Base-by-base conservation (phyloP, 176 grass and related monocot species). In the Cymbopogon citratus region DNA sequence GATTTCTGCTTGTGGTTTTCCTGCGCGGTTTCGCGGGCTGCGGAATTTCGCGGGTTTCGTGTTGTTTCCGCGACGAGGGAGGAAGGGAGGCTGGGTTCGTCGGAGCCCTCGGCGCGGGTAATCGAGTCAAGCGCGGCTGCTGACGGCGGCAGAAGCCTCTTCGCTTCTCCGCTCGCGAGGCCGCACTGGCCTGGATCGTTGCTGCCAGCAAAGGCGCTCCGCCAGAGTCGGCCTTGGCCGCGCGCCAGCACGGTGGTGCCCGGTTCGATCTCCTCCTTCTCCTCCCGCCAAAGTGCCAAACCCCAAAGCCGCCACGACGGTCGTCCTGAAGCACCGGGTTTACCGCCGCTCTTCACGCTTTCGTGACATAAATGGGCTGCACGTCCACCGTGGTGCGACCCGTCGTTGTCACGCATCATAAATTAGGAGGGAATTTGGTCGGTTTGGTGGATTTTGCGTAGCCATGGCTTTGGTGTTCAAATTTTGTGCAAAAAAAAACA, bases 1-100 rank as follows among this genome's bases (percentile, higher is more conserved):
- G 71, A 52, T 85, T 75, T 72, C 40, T n/a, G 48, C 61, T 34
- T 28, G 12, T 54, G 78, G 73, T 54, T 59, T 86, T 66, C 8
- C 78, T 60, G 21, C 35, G 27, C 48, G 73, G 46, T 27, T 66
- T 57, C 46, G 46, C 12, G 63, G 19, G 34, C 26, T 48, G 36
- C 38, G 68, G 26, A 74, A 68, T 63, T 70, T 25, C n/a, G 38
- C 24, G 28, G 9, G n/a, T 19, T 60, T 34, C 2, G 31, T 2
- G 62, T 6, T 52, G 77, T 80, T 80, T 68, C 43, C 25, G 12
- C 21, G 44, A 10, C 12, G 29, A 7, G 71, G 16, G 40, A 71
- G 69, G 70, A 10, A 9, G 44, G 28, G 26, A 31, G 27, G 4
- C 41, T 19, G 5, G 44, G 16, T 49, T 80, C 62, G 1, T 46